Evolutionary conservation across 108 stramenopile genomes (phyloP).

Genomic region (Skeletonema costatum): DNA sequence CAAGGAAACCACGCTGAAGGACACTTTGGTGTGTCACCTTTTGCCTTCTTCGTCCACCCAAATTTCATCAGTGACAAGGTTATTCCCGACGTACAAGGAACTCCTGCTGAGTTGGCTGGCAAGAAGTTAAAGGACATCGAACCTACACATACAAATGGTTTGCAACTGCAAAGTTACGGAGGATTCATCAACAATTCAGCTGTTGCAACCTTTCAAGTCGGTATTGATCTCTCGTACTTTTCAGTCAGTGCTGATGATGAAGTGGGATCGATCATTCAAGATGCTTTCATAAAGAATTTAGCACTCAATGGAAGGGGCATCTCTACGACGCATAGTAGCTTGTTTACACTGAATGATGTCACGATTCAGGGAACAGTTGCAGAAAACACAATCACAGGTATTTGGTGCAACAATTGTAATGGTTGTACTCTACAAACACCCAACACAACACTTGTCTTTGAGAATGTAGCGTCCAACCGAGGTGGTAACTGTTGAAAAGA

Average conservation of each 20-base stretch:
- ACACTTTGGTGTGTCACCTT: constrained; percentile 11
- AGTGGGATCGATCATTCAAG: neutral
- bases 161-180: constrained; percentile 10
- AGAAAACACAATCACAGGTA: constrained; percentile 4
- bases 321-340: neutral
- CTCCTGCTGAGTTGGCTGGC: neutral
- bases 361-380: neutral
- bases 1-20: constrained; percentile 16
- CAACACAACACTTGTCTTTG: neutral
- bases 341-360: constrained; percentile 2
- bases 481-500: neutral
- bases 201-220: constrained; percentile 1
- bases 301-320: neutral
- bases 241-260: neutral
- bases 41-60: constrained; percentile 19
- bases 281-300: neutral
- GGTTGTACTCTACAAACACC: neutral
- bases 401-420: neutral
- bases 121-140: constrained; percentile 5
- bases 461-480: neutral
- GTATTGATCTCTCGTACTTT: constrained; percentile 4
- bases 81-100: constrained; percentile 10
- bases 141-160: neutral
- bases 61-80: constrained; percentile 14
- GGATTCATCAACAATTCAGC: neutral